Evolutionary conservation across 257 asterid genomes (phyloP).

Genomic region (Ligustrum vulgare): DNA sequence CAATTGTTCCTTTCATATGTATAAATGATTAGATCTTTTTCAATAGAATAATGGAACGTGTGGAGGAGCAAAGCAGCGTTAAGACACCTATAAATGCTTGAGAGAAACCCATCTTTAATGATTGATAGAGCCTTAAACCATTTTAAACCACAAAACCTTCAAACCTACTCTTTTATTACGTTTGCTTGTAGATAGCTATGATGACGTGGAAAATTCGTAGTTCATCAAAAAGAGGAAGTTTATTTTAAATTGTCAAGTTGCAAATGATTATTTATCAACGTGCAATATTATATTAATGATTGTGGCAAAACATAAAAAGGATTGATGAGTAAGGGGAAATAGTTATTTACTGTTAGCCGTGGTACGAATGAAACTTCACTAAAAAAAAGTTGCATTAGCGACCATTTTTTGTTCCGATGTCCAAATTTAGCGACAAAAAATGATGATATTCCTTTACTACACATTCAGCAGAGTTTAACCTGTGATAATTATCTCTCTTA

Average conservation of each 20-base stretch:
- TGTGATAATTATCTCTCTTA: no score
- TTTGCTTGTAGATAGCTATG: background rate
- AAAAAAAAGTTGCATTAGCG: no score
- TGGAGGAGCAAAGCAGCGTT: background rate
- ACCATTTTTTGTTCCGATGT: no score
- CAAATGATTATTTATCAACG: background rate
- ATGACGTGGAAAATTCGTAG: background rate
- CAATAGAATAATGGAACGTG: background rate
- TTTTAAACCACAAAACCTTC: constrained; percentile 1
- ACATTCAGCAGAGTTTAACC: no score
- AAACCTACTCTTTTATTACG: background rate
- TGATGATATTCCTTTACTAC: no score
- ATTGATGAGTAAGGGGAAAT: background rate
- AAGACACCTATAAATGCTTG: constrained; percentile 1
- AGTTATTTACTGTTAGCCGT: background rate
- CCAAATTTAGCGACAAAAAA: no score
- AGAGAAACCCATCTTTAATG: constrained; percentile 6
- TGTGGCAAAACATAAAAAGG: no score
- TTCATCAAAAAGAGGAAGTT: background rate
- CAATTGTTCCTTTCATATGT: no score
- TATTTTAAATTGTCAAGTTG: background rate
- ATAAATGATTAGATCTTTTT: background rate
- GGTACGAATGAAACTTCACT: background rate
- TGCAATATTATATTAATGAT: background rate
- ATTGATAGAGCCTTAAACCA: background rate